Evolutionary conservation across 495 filamentous ascomycete species (phyloP), one percentile per base, ranked within the genome.

Genomic region (Neurospora pannonica): DNA sequence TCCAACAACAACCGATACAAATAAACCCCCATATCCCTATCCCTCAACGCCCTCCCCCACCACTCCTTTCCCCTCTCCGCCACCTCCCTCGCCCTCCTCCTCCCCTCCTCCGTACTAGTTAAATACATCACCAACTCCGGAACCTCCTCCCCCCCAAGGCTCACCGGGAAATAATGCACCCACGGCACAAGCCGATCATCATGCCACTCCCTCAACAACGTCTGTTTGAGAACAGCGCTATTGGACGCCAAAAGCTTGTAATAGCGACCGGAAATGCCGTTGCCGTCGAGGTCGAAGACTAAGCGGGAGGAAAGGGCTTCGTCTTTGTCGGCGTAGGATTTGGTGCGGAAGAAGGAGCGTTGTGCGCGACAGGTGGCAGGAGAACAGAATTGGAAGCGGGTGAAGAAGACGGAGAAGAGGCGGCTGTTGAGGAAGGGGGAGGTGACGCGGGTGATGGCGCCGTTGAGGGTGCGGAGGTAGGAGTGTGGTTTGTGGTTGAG

Each of bases 1-100:
- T 94, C 92, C 3, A 94, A 83, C 73, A 94, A 82, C 71, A 95
- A 76, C 71, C 92, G 79, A 76, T 89, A 87, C 60, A 90, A 86
- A 82, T 94, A 94, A 28, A 95, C 85, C 77, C 90, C 83, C 82
- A 94, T 92, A 76, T 94, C 92, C 73, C 93, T 91, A 70, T 83
- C 82, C 71, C 92, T 81, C 38, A 94, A 79, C 34, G 91, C 91
- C 75, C 84, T 88, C 28, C 87, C 84, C 10, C 89, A 90, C 92
- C 92, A 95, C 37, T 85, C 87, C 70, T 86, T 84, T 3, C 91
- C 89, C 62, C 82, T 79, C 75, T 86, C 82, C 0, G 89, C 92
- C 48, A 85, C 84, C 11, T 80, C 10, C 43, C 24, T 15, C 21
- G 17, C n/a, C 3, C 5, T 28, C 46, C 19, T 1, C 24, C 74